A percentile compares a stretch with the other conserved stretches of the same genome.
Conservation (phyloP, 169 alveolate species). For the Eimeria sp. region DNA sequence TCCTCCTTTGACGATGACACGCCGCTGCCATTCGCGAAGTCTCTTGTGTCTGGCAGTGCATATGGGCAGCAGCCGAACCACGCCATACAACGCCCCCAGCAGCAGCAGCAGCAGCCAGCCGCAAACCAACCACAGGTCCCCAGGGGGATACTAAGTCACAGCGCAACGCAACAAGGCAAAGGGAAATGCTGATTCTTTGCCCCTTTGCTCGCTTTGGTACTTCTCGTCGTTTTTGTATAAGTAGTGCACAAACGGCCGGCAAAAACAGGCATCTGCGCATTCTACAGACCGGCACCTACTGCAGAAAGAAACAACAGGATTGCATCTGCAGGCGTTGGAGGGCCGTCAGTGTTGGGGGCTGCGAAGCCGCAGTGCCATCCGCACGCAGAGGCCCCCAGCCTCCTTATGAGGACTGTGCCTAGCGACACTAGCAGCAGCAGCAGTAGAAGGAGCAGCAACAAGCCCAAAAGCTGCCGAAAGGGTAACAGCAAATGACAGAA, state of each 20-base stretch:
- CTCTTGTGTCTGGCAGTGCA: slow-evolving; percentile 18
- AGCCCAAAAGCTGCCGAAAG: slow-evolving; percentile 28
- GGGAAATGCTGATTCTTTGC: not conserved
- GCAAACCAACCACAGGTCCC: slow-evolving; percentile 46
- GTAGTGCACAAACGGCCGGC: not conserved
- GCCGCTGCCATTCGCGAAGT: slow-evolving; percentile 44
- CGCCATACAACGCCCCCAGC: slow-evolving; percentile 45
- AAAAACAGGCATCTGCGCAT: not conserved
- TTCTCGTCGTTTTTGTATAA: not conserved
- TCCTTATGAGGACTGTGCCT: slow-evolving; percentile 34
- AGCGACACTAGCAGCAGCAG: slow-evolving; percentile 24
- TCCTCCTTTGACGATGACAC: slow-evolving; percentile 11
- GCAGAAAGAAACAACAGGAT: slow-evolving; percentile 25
- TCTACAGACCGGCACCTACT: not conserved
- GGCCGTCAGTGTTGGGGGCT: slow-evolving; percentile 44
- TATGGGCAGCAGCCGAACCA: slow-evolving; percentile 35
- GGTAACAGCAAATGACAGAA: slow-evolving; percentile 49
- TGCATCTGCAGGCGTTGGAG: slow-evolving; percentile 61
- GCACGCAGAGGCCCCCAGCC: slow-evolving; percentile 47
- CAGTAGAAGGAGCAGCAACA: slow-evolving; percentile 19
- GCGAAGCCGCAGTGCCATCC: slow-evolving; percentile 72
- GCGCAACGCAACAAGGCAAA: not conserved
- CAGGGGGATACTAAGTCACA: slow-evolving; percentile 30
- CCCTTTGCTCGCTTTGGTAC: not conserved
- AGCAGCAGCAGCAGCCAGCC: slow-evolving; percentile 64